Base-by-base conservation (phyloP, 768 basidiomycete species). In the Asterophora lycoperdoides region DNA sequence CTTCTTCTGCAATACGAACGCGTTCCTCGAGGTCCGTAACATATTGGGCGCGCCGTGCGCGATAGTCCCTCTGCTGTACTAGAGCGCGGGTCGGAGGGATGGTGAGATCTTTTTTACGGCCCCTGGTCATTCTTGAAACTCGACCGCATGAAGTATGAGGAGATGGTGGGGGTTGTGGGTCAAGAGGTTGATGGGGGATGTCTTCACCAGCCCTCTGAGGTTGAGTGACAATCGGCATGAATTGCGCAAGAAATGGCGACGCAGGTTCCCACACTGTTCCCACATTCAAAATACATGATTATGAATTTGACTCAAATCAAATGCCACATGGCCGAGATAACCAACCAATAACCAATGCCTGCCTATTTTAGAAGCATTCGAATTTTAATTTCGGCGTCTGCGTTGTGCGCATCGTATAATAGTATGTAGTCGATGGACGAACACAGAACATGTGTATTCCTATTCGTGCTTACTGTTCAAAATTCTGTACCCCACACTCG, bases 11-110 rank as follows among this genome's bases (percentile, higher is more conserved):
- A 28, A 60, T 67, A n/a, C 68, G 69, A 58, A 74, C 76, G 20
- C 79, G 75, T 15, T 75, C 70, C 59, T 84, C 81, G 35, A 84
- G 72, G 37, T 77, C 77, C 4, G 73, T 63, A 41, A 83, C 60
- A 63, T 83, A 79, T 46, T 71, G 71, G 4, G 79, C 77, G 57
- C 78, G 79, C 43, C 81, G 72, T 6, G 80, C 81, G 15, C 82
- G 76, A 59, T 83, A 84, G 63, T 81, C 81, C 9, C 82, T 74
- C 60, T 84, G 82, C 55, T 81, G 79, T 40, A 76, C 69, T 23
- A 84, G 72, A 35, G 79, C 74, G 23, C 81, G 75, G 17, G 78
- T 74, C 3, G 79, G 73, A 19, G 81, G 79, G 44, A 79, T 81
- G 18, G 79, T 77, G 32, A 77, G 64, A 65, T 84, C 80, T 64